Evolutionary conservation across 768 basidiomycete species (phyloP), one percentile per base, ranked within the genome.

Genomic region (Strobilomyces dryophilus): DNA sequence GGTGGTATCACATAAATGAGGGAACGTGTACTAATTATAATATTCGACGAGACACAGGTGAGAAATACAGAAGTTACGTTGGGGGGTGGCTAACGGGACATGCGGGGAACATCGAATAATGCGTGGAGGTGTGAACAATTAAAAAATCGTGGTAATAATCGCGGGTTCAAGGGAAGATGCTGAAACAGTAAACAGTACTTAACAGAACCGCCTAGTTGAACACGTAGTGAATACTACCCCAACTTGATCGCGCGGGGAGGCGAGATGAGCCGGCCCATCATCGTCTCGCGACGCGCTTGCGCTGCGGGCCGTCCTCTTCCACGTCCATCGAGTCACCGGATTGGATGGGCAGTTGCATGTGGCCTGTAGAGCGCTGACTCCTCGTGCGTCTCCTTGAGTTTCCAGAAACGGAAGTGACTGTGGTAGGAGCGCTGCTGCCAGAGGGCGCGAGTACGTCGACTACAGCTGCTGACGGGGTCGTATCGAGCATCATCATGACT

Each of bases 401-500:
- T 32, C 63, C 69, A 7, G 68, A 65, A 49, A 55, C 35, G 24
- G 68, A 54, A 39, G 52, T 54, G 17, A 57, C 40, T 37, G 59
- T 57, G 49, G 43, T 64, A 43, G 64, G 61, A 40, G 62, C 50
- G 51, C 51, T 63, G 34, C 70, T 71, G 17, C 73, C 64, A 14
- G 75, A 68, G 5, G 78, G 67, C 2, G 75, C 60, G 35, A 67
- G 62, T n/a, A 73, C 64, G 1, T 69, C 61, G 15, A 75, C 69
- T 21, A 74, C 61, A 26, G 73, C 72, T 0, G 76, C 58, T 12
- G 78, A 57, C 4, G 77, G 61, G 15, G 74, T 61, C 0, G 84
- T 72, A 58, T 89, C 87, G 4, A 86, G 76, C 77, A 85, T 80
- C 79, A 87, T 83, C 83, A 89, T 87, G 62, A 86, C 78, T 0